phyloP scores from a whole-genome alignment of 192 early-diverging fungal genomes.

The Backusella circina region DNA sequence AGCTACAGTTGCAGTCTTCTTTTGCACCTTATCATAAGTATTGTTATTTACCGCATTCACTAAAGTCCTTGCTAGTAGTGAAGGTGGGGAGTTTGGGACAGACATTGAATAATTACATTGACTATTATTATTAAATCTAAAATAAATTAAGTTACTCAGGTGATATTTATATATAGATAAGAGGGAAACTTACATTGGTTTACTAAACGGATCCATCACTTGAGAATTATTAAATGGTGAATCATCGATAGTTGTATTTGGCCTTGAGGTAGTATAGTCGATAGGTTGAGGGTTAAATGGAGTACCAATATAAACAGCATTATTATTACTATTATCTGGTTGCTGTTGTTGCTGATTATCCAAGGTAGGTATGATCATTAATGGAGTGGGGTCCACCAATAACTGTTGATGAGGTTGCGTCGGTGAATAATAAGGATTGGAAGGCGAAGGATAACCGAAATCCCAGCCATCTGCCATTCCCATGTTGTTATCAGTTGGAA shows the following conservation, averaged over 20 bases:
- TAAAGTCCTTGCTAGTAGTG: not conserved
- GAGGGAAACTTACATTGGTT: not conserved
- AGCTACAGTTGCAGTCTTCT: not conserved
- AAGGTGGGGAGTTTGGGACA: slow-evolving; percentile 8
- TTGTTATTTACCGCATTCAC: not conserved
- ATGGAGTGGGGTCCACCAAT: slow-evolving; percentile 18
- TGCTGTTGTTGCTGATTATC: not conserved
- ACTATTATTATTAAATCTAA: slow-evolving; percentile 5
- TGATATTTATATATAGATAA: not conserved
- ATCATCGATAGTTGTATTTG: not conserved
- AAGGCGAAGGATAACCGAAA: not conserved
- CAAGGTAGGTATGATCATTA: not conserved
- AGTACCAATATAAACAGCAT: slow-evolving; percentile 4
- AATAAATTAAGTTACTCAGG: not conserved
- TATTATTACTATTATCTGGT: not conserved
- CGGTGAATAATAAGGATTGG: slow-evolving; percentile 3
- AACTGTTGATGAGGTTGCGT: not conserved
- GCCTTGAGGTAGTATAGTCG: not conserved
- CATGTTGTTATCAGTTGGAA: not conserved
- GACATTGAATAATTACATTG: slow-evolving; percentile 5
- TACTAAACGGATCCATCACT: not conserved
- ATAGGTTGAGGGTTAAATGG: not conserved
- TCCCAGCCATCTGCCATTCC: slow-evolving; percentile 13
- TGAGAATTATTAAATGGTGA: not conserved
- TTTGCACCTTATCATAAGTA: not conserved